These are phyloP conservation scores for Anisodus tanguticus DNA, from an alignment of 257 asterid species.

Conservation along the genomic window DNA sequence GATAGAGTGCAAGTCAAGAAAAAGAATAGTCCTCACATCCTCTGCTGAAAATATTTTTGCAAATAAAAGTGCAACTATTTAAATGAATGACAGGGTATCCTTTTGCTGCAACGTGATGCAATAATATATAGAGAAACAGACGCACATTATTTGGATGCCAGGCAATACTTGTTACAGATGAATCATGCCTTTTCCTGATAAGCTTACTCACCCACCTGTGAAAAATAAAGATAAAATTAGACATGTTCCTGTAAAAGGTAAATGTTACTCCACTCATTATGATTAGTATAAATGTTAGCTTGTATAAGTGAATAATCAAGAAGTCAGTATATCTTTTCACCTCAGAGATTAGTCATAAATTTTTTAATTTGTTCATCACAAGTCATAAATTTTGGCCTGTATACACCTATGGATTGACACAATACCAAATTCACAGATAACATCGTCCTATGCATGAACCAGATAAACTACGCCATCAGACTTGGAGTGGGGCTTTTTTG, in stretches of 20 bases:
- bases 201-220: constrained; percentile 99
- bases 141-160: constrained; percentile 99
- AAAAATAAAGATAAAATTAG: constrained; percentile 31
- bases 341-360: neutral
- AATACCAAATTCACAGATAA: neutral
- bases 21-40: neutral
- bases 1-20: constrained; percentile 2
- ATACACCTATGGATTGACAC: constrained; percentile 15
- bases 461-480: neutral
- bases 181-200: constrained; percentile 93
- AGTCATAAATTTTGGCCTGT: neutral
- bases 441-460: constrained; percentile 17
- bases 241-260: constrained; percentile 17
- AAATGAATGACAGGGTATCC: neutral
- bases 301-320: neutral
- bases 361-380: neutral
- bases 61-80: neutral
- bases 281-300: constrained; percentile 2
- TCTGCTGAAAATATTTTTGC: neutral
- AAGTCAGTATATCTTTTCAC: constrained; percentile 5
- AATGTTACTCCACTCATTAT: neutral
- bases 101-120: constrained; percentile 21
- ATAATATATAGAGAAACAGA: constrained; percentile 26
- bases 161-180: constrained; percentile 94
- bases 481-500: neutral